Evolutionary conservation across 108 stramenopile genomes (phyloP), one percentile per base, ranked within the genome.

Genomic region (Fragilariopsis cylindrus): DNA sequence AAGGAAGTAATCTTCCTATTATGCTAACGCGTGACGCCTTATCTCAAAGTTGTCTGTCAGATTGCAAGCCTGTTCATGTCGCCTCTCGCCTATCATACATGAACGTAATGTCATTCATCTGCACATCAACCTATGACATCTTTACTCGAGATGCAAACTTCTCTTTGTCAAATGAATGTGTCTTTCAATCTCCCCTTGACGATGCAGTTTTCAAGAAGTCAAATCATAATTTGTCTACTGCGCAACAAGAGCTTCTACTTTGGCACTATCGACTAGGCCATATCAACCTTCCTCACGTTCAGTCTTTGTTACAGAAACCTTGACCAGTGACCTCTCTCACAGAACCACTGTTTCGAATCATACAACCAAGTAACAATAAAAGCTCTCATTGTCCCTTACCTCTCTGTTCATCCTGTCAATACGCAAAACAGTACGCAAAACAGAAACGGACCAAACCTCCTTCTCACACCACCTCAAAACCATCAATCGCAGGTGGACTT

Each of bases 211-310:
- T 48, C 15, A 19, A 70, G 19, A 56, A 19, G 15, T 44, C 39
- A 7, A 87, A 87, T 56, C 57, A 58, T 12, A 87, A 84, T 56
- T 64, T 84, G 4, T 63, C 66, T 18, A 21, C 60, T 8, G 44
- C 69, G 13, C 71, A 82, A 45, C 72, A 77, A 16, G 75, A 75
- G 48, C 66, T 82, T 5, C 39, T 84, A 18, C 49, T 8, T 5
- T 76, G 75, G 75, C 85, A 86, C 55, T 71, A 55, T 8, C 50
- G 56, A 7, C 64, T 81, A 43, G 82, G 82, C 6, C 84, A 85
- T 45, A 5, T 65, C 16, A 9, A 66, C 4, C 9, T 76, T 4
- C 42, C 13, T 18, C 30, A 46, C 0, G 44, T 73, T 4, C 72
- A 62, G 21, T 16, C 13, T 9, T 60, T 73, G 9, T n/a, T n/a